phyloP scores from a whole-genome alignment of 257 asterid genomes.

The Leonotis leonurus region DNA sequence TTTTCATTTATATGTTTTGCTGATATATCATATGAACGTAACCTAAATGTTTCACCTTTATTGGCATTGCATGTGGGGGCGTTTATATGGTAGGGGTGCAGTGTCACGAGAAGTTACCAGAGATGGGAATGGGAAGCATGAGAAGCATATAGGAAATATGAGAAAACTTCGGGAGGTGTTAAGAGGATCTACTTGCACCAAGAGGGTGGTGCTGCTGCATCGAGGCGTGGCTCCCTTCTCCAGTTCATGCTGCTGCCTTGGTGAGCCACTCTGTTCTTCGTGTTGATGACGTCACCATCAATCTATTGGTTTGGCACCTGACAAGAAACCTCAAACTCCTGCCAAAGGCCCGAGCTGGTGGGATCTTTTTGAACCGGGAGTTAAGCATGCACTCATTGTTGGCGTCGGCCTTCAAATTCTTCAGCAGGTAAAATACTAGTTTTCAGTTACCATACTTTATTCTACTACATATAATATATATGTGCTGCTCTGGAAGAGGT shows the following conservation, averaged over 20 bases:
- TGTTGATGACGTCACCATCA: slow-evolving; percentile 42
- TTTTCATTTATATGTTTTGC: too few relatives aligned
- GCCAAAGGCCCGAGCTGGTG: slow-evolving; percentile 52
- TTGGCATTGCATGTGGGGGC: too few relatives aligned
- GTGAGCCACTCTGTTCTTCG: slow-evolving; percentile 87
- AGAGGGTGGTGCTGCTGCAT: slow-evolving; percentile 49
- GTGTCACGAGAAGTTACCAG: slow-evolving; percentile 72
- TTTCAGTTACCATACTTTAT: too few relatives aligned
- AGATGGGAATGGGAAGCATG: slow-evolving; percentile 67
- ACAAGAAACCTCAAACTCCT: slow-evolving; percentile 36
- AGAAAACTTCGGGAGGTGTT: slow-evolving; percentile 48
- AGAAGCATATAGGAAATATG: slow-evolving; percentile 77
- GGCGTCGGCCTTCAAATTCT: slow-evolving; percentile 91
- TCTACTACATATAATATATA: too few relatives aligned
- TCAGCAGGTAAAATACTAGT: slow-evolving; percentile 63
- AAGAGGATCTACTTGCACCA: slow-evolving; percentile 85
- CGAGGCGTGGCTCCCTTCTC: slow-evolving; percentile 67
- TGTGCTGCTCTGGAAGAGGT: too few relatives aligned
- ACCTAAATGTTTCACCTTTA: too few relatives aligned
- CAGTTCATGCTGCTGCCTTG: slow-evolving; percentile 77
- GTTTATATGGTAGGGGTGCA: too few relatives aligned
- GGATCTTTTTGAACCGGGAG: slow-evolving; percentile 90
- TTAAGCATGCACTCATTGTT: slow-evolving; percentile 82
- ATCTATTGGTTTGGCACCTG: slow-evolving; percentile 42
- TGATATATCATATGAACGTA: too few relatives aligned